Evolutionary conservation across 2,329 filamentous ascomycete genomes (phyloP), one percentile per base, ranked within the genome.

Genomic region (Botrytis byssoidea): DNA sequence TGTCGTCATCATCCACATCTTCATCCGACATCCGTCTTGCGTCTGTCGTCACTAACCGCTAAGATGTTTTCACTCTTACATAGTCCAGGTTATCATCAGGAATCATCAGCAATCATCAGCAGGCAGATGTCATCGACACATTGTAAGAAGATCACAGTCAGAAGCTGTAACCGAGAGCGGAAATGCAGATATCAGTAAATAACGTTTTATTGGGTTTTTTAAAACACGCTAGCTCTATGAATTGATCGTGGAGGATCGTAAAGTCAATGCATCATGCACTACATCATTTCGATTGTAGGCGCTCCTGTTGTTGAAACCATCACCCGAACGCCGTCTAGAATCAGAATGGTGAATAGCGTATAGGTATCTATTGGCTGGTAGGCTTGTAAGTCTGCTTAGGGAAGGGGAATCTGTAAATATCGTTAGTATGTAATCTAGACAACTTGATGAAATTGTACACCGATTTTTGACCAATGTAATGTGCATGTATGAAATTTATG

Each of bases 371-470:
- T 64, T 79, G 71, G 73, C 73, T 75, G 63, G 84, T 85, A 76
- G 86, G 82, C 79, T 87, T 83, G 84, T 94, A 95, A 77, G 89
- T 85, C 84, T 95, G 90, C 88, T 95, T 95, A 81, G 92, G 92
- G 86, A 90, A 92, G 78, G 93, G 93, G 86, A 90, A 95, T 78
- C 92, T 94, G 81, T 75, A 77, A 71, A 69, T 35, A 70, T 77
- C 77, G 74, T 78, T 73, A 76, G 75, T 78, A 76, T 76, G 73
- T 74, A 74, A 64, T 75, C 63, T 74, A 66, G n/a, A 40, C 61
- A 72, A 68, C 48, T 72, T 60, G 66, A 61, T 46, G 40, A 42
- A 48, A 22, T 40, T 60, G 42, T 73, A 61, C 29, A 51, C n/a
- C 25, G 4, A 37, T 68, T 20, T n/a, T 32, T 18, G 18, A 59